A percentile compares a stretch with the other conserved stretches of the same genome.
Evolutionary conservation across 371 early-diverging fungal genomes (phyloP).

Genomic region (Zopfochytrium polystomum): DNA sequence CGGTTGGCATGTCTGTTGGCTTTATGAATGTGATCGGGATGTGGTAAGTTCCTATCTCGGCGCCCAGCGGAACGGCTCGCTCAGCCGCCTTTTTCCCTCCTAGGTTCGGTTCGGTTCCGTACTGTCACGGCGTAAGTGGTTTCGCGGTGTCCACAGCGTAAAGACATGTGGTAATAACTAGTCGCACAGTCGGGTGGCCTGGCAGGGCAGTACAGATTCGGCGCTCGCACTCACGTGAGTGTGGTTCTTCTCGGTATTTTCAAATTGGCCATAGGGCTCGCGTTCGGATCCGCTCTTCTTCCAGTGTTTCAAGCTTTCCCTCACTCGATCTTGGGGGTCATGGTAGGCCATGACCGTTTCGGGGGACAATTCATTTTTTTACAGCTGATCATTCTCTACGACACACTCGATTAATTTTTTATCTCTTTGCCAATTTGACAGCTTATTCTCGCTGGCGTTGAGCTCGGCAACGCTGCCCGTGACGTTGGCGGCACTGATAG

Average conservation of each 20-base stretch:
- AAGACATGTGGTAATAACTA: too few relatives aligned
- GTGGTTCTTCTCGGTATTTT: conserved; percentile 69
- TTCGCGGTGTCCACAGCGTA: too few relatives aligned
- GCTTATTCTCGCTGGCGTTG: conserved; percentile 76
- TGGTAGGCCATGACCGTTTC: conserved; percentile 41
- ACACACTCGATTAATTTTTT: neutral
- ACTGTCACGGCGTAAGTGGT: conserved; percentile 65
- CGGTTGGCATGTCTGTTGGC: conserved; percentile 69
- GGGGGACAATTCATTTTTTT: too few relatives aligned
- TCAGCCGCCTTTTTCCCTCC: neutral
- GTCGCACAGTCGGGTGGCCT: conserved; percentile 87
- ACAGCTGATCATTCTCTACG: neutral
- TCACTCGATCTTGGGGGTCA: conserved; percentile 72
- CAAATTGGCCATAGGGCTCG: conserved; percentile 72
- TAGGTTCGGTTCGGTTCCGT: conserved; percentile 79
- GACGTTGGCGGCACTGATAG: conserved; percentile 31
- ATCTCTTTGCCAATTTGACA: too few relatives aligned
- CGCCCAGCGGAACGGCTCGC: neutral
- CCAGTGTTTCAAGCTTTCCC: conserved; percentile 70
- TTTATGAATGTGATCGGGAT: conserved; percentile 81
- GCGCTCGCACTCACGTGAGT: conserved; percentile 80
- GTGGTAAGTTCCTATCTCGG: conserved; percentile 42
- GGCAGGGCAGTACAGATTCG: conserved; percentile 90
- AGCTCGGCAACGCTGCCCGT: conserved; percentile 65
- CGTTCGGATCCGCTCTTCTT: conserved; percentile 78